These are phyloP conservation scores for Oryza officinalis DNA, from an alignment of 176 grass and related monocot species.

Conservation along the genomic window DNA sequence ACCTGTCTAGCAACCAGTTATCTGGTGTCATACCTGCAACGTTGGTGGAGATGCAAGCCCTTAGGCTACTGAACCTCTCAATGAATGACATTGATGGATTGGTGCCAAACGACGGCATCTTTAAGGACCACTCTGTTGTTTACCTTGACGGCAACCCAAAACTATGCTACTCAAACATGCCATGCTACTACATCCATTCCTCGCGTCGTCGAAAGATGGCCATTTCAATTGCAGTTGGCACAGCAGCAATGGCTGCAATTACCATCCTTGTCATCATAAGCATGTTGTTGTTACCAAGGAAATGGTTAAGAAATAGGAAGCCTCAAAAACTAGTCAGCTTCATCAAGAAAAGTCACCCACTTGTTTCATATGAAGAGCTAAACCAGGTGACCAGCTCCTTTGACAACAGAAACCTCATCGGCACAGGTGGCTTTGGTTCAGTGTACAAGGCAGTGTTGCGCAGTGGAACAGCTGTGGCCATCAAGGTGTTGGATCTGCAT, in stretches of 20 bases:
- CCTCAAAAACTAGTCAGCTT: background rate
- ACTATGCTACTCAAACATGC: conserved; percentile 28
- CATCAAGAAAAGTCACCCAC: conserved; percentile 7
- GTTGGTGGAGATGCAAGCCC: conserved; percentile 24
- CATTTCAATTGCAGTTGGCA: background rate
- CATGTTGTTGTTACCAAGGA: background rate
- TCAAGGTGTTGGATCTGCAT: conserved; percentile 47
- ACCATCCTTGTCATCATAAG: background rate
- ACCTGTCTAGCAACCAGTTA: conserved; percentile 48
- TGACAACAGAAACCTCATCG: conserved; percentile 30
- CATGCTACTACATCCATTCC: background rate
- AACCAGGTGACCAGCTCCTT: conserved; percentile 39
- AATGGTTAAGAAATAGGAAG: background rate
- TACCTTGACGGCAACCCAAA: conserved; percentile 45
- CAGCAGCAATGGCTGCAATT: background rate
- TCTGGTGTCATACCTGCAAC: conserved; percentile 39
- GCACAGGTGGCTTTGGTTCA: conserved; percentile 41
- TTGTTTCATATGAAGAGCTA: conserved; percentile 53
- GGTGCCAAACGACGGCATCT: conserved; percentile 39
- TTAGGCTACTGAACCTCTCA: conserved; percentile 51
- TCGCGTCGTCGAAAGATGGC: background rate
- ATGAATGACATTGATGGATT: conserved; percentile 43
- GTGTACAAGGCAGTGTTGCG: conserved; percentile 30
- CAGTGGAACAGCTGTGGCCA: conserved; percentile 35
- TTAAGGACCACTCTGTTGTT: conserved; percentile 36